Conservation (phyloP, 208 protist genomes). For the Leishmania major region DNA sequence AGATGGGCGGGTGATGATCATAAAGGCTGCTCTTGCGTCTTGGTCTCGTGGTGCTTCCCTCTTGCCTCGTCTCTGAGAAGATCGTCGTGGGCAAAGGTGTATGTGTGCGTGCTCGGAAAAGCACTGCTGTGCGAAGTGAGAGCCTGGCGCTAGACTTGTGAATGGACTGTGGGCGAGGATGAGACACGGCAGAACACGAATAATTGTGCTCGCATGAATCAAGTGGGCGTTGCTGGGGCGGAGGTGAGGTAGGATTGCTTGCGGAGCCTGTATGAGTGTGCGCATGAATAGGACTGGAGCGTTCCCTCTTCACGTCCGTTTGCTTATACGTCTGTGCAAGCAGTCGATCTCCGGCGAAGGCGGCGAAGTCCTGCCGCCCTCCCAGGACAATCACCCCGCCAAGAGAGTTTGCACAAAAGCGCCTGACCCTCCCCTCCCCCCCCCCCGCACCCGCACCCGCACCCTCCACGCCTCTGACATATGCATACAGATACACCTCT, state of each 20-base stretch:
- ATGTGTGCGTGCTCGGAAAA: background rate
- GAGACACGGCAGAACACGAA: background rate
- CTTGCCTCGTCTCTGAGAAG: background rate
- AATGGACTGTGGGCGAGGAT: background rate
- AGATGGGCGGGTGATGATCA: background rate
- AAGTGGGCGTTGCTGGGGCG: background rate
- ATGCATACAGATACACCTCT: too few species aligned
- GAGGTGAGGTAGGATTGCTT: background rate
- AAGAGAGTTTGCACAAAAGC: background rate
- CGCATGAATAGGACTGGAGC: background rate
- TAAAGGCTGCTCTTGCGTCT: background rate
- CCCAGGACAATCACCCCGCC: background rate
- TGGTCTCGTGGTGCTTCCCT: background rate
- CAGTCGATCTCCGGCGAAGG: background rate
- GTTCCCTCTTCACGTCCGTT: background rate
- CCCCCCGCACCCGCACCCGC: background rate
- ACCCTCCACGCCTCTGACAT: background rate
- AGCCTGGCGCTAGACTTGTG: background rate
- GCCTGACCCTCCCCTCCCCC: background rate
- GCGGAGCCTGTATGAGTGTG: background rate
- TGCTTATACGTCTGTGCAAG: background rate
- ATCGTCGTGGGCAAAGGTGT: background rate
- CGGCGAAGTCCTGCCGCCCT: background rate
- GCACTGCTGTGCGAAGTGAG: background rate
- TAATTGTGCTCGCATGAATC: background rate